A percentile compares a stretch with the other conserved stretches of the same genome.
These are phyloP conservation scores for Penicillium polonicum DNA, from an alignment of 2,329 filamentous ascomycete species.

Conservation along the genomic window DNA sequence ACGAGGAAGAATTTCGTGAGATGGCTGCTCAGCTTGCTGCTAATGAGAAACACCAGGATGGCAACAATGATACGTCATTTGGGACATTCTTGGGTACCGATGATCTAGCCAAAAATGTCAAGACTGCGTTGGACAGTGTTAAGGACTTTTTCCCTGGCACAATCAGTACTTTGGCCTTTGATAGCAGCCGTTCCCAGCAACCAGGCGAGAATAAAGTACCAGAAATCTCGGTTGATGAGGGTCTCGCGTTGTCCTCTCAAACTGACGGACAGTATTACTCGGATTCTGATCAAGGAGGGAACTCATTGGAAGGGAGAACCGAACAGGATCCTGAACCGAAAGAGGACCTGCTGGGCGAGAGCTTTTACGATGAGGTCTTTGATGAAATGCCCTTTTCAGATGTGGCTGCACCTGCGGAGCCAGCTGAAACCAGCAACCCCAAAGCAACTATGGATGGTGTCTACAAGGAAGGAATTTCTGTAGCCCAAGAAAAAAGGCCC, in stretches of 20 bases:
- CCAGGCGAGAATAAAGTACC: conserved; percentile 13
- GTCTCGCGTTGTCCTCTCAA: conserved; percentile 53
- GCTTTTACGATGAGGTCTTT: conserved; percentile 23
- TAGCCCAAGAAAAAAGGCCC: not conserved
- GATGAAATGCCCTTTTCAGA: conserved; percentile 17
- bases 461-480: not conserved
- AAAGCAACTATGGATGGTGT: not conserved
- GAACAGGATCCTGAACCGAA: not conserved
- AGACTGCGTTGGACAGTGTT: conserved; percentile 77
- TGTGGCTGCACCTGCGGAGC: not conserved
- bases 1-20: conserved; percentile 77
- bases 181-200: conserved; percentile 16
- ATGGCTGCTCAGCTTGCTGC: conserved; percentile 63
- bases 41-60: conserved; percentile 59
- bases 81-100: conserved; percentile 62
- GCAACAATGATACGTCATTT: conserved; percentile 54
- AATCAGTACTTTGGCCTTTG: conserved; percentile 40
- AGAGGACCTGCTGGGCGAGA: conserved; percentile 23
- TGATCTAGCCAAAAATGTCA: conserved; percentile 60
- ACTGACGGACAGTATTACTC: conserved; percentile 43
- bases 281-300: conserved; percentile 38
- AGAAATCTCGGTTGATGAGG: conserved; percentile 63
- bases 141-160: conserved; percentile 79
- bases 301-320: conserved; percentile 18
- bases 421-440: not conserved